Conservation (phyloP, 1,284 basidiomycete genomes). For the Puccinia coronata region DNA sequence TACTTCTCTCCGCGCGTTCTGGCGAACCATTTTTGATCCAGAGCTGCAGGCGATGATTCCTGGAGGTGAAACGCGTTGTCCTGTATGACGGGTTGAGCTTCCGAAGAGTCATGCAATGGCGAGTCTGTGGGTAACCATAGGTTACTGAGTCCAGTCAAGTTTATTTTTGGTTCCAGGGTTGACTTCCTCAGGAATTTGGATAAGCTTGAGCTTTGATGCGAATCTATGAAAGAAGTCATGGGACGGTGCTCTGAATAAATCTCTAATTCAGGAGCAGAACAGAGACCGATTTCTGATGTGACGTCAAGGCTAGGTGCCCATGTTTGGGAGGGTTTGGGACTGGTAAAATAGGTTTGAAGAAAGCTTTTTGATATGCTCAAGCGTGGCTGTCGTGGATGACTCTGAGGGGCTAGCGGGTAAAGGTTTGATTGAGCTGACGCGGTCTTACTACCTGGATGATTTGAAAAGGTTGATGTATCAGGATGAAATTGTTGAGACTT, state of each 20-base stretch:
- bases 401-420: neutral
- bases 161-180: neutral
- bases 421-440: neutral
- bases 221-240: neutral
- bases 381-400: neutral
- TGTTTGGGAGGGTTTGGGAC: neutral
- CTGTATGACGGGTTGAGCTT: neutral
- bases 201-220: neutral
- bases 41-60: neutral
- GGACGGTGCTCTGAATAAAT: neutral
- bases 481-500: neutral
- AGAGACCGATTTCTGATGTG: neutral
- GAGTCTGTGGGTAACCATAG: neutral
- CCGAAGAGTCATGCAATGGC: neutral
- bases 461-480: neutral
- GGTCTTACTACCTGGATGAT: neutral
- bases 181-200: neutral
- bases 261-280: neutral
- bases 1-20: conserved; percentile 23
- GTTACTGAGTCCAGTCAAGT: neutral
- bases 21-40: conserved; percentile 29
- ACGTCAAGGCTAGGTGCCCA: neutral
- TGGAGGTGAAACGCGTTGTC: neutral
- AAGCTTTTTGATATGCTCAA: conserved; percentile 18
- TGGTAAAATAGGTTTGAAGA: neutral